Evolutionary conservation across 441 rosid species (phyloP).

Genomic region (Pelargonium cotyledonis): DNA sequence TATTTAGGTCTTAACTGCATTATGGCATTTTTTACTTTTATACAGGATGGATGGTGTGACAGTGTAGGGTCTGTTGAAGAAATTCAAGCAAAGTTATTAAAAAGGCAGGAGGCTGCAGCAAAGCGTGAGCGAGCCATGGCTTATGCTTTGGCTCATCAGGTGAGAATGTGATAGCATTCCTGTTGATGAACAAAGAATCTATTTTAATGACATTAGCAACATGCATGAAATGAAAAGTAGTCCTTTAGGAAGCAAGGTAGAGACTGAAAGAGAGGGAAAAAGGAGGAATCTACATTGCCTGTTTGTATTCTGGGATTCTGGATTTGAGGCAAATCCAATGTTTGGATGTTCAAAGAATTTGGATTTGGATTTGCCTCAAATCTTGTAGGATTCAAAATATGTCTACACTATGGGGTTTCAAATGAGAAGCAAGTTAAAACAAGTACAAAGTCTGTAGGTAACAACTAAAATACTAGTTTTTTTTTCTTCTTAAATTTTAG

Average conservation of each 20-base stretch:
- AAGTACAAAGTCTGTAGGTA: too few relatives aligned
- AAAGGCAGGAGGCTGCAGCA: slow-evolving; percentile 97
- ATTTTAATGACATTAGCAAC: not conserved
- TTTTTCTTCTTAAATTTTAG: too few relatives aligned
- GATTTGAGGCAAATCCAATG: too few relatives aligned
- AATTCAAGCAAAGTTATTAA: slow-evolving; percentile 84
- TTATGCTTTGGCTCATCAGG: slow-evolving; percentile 98
- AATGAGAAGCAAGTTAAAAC: too few relatives aligned
- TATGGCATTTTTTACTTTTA: slow-evolving; percentile 19
- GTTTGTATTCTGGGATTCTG: too few relatives aligned
- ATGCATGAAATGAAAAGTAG: slow-evolving; percentile 1
- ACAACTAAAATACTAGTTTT: too few relatives aligned
- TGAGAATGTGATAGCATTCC: slow-evolving; percentile 23
- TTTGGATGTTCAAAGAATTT: too few relatives aligned
- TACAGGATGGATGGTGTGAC: slow-evolving; percentile 97
- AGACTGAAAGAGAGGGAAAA: not conserved
- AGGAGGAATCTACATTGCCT: not conserved
- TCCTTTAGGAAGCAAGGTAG: not conserved
- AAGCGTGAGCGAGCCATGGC: slow-evolving; percentile 99
- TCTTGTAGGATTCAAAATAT: too few relatives aligned
- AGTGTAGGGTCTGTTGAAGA: slow-evolving; percentile 91
- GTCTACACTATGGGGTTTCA: too few relatives aligned
- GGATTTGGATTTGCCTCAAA: too few relatives aligned
- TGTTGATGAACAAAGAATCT: not conserved
- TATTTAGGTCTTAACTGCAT: slow-evolving; percentile 17